Conservation (phyloP, 1,284 basidiomycete species). For the Cutaneotrichosporon sp. region DNA sequence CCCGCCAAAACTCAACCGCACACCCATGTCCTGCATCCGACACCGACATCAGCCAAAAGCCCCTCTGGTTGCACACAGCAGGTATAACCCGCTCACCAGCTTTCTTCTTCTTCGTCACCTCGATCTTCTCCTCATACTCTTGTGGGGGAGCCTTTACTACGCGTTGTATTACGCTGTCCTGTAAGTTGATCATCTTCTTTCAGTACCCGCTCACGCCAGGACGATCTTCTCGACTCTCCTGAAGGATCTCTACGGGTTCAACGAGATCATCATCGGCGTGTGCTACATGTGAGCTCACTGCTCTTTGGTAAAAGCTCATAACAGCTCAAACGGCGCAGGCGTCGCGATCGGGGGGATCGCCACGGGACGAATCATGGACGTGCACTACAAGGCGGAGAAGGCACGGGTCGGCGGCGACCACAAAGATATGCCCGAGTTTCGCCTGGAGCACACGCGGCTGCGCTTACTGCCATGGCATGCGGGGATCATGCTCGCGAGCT, state of each 20-base stretch:
- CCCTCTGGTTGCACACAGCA: constrained; percentile 7
- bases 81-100: background rate
- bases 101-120: constrained; percentile 26
- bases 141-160: constrained; percentile 33
- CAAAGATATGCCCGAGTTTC: constrained; percentile 25
- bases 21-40: constrained; percentile 19
- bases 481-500: constrained; percentile 22
- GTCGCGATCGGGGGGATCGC: constrained; percentile 25
- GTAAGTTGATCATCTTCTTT: too few relatives aligned
- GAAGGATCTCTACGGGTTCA: constrained; percentile 26
- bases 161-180: constrained; percentile 6
- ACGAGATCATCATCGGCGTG: constrained; percentile 34
- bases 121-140: constrained; percentile 31
- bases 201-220: constrained; percentile 9
- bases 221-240: constrained; percentile 38
- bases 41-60: constrained; percentile 14
- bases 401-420: constrained; percentile 31
- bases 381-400: constrained; percentile 29
- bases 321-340: constrained; percentile 35
- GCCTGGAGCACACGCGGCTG: constrained; percentile 31
- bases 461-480: constrained; percentile 24
- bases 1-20: constrained; percentile 32
- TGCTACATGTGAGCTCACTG: constrained; percentile 33
- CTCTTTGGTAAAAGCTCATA: background rate
- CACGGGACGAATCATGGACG: constrained; percentile 35